Base-by-base conservation (phyloP, 768 basidiomycete species). In the Austroboletus eburneus region DNA sequence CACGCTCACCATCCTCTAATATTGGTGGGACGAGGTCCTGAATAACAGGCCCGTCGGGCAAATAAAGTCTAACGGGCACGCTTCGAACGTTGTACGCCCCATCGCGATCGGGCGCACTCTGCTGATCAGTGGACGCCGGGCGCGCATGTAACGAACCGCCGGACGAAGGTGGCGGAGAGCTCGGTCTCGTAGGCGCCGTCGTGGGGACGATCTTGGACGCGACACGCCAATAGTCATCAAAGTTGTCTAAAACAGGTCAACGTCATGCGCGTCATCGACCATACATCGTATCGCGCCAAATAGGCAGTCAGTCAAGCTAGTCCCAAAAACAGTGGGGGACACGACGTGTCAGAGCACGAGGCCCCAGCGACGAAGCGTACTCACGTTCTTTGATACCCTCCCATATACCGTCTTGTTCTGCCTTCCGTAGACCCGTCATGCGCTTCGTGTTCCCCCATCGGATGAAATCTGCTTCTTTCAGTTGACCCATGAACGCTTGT, bases 391-490 rank as follows among this genome's bases (percentile, higher is more conserved):
- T 85, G 52, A 99, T 87, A 8, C 93, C 93, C 57, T 96, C 92
- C 96, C 96, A 99, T 45, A 97, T 80, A 1, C 85, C 91, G 63
- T 99, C 96, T 62, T 98, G 90, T 60, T 98, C 95, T 21, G 78
- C 81, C 65, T 93, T 91, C 44, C 92, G 71, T 27, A 99, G 74
- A 16, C 88, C 81, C 2, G 92, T 97, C 72, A 97, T 91, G 29
- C 92, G 80, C 61, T 91, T 91, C 17, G 91, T 94, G 68, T 87
- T 96, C 2, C 96, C 91, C 92, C 93, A 98, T 39, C 95, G 77
- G 39, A 96, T 83, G 61, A 96, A 97, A 64, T 99, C 96, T 1
- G 91, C 94, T 65, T 99, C 95, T 61, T 98, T 96, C 36, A 95
- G 67, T 62, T 94, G 89, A 8, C 90, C 91, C 87, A 98, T 93